Evolutionary conservation across 2,329 filamentous ascomycete genomes (phyloP), one percentile per base, ranked within the genome.

Genomic region (Aspergillus transmontanensis): DNA sequence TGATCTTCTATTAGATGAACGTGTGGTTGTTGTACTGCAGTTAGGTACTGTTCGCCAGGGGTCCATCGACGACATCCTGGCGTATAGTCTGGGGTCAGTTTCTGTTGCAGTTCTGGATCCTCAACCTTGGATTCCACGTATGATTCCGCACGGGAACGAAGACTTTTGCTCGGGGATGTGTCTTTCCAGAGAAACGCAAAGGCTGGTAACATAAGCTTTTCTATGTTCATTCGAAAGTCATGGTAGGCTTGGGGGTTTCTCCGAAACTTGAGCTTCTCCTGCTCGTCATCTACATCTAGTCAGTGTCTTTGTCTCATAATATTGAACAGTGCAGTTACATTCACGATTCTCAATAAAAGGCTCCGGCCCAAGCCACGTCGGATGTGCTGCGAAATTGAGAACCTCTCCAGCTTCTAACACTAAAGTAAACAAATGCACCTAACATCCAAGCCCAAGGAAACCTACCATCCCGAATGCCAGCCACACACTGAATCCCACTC

Each of bases 401-500:
- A 75, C n/a, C 19, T 48, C 51, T 10, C 66, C 64, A 23, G 73
- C 58, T 7, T 65, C 56, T 7, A 70, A 10, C 68, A 16, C 9
- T 2, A 21, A 1, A 11, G 11, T 54, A 11, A 54, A 30, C 6
- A 50, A 26, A 14, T 46, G 26, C 11, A 32, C 14, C 14, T 16
- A 19, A 11, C 1, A 6, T 32, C 11, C 30, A 12, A n/a, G 5
- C 6, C 26, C 4, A 21, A 1, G 1, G 7, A 30, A 6, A 23
- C 28, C 10, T 54, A 54, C 50, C 32, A 23, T n/a, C 32, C 21
- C 3, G 50, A 23, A 54, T 9, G 3, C n/a, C 30, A 23, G 50
- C n/a, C n/a, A 71, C 65, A 26, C 69, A 66, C 50, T 73, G 80
- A 12, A 82, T 80, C 0, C 72, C 79, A 2, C 74, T 78, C 3